Evolutionary conservation across 2,329 filamentous ascomycete genomes (phyloP), one percentile per base, ranked within the genome.

Genomic region (Ceratocystis colombiana): DNA sequence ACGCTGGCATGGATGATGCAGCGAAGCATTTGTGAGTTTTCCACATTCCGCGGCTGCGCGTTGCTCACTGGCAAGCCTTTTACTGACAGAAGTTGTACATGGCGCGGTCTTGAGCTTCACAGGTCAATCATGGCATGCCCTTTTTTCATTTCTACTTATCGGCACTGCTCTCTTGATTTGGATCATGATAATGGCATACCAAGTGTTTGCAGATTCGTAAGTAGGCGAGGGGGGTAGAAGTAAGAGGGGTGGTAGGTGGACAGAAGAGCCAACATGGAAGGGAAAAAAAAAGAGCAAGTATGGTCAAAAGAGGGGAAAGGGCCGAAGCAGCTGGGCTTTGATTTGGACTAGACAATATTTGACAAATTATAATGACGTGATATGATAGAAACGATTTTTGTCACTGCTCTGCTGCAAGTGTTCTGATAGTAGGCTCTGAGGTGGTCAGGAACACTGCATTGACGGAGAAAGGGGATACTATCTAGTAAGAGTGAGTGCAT

Each of bases 151-250:
- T 72, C 79, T 79, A 20, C 73, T 88, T 28, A 80, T 85, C 1
- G 85, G 84, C 0, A 76, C 74, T 20, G 75, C 86, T 0, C 87
- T 87, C 69, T 73, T 86, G 67, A 72, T 87, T n/a, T 87, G 84
- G 84, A 83, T 87, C 71, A 86, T 87, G 78, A 76, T 86, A 69
- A 86, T 87, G 80, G 81, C 84, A 10, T 84, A 85, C 70, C 83
- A 85, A 69, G 84, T 87, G 8, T 87, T 84, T 76, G 80, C 74
- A 68, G 72, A 75, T 62, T 78, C 76, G 69, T 77, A 46, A 68
- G n/a, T 3, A n/a, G 20, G 37, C 22, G 7, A 37, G 7, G 44
- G 28, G 44, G 17, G 30, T 6, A 22, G 17, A 61, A 15, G 46
- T 2, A 8, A 41, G 10, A 15, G 3, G 12, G 4, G 37, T 3